phyloP scores from a whole-genome alignment of 2,329 filamentous ascomycete genomes.

The Cladosporium sp. region DNA sequence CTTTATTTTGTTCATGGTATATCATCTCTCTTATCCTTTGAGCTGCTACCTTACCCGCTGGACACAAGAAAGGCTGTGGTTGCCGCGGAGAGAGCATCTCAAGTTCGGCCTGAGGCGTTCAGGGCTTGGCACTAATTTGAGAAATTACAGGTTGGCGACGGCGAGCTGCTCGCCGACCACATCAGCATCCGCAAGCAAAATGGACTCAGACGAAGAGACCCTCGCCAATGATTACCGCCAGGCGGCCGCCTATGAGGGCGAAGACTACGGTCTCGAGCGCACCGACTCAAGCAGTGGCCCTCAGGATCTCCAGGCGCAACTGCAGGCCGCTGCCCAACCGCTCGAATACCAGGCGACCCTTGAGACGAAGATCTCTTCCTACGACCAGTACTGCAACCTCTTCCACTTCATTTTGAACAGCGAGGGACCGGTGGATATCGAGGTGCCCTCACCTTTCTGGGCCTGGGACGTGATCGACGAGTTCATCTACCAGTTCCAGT shows the following conservation, averaged over 20 bases:
- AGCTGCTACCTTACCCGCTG: not conserved
- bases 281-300: constrained; percentile 66
- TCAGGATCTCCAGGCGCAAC: constrained; percentile 90
- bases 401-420: constrained; percentile 99
- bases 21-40: not conserved
- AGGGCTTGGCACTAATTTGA: constrained; percentile 5
- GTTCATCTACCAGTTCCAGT: constrained; percentile 99
- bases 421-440: constrained; percentile 95
- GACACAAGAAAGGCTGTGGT: not conserved
- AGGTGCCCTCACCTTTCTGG: constrained; percentile 99
- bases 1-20: not conserved
- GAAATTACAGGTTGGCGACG: not conserved
- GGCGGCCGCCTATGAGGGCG: constrained; percentile 78
- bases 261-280: constrained; percentile 67
- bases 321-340: constrained; percentile 88
- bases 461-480: constrained; percentile 99
- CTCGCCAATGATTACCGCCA: constrained; percentile 95
- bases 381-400: constrained; percentile 98
- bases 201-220: constrained; percentile 90
- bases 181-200: not conserved
- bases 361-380: constrained; percentile 97
- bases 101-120: not conserved
- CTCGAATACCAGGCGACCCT: constrained; percentile 94
- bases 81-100: not conserved
- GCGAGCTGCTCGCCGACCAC: not conserved